Base-by-base conservation (phyloP, 306 rosid genomes). In the Styphnolobium japonicum region DNA sequence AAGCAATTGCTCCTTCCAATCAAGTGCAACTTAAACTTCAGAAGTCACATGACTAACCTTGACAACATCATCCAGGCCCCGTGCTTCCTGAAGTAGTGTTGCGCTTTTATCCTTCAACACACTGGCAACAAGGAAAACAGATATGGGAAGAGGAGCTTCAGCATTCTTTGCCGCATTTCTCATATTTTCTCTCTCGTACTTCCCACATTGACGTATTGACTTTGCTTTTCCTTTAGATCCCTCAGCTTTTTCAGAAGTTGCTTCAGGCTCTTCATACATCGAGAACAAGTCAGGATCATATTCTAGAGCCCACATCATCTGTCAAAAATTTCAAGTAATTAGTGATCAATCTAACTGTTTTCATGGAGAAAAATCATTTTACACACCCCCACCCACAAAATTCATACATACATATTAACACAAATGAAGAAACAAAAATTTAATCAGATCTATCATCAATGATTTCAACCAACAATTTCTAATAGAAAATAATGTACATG, bases 251-350 rank as follows among this genome's bases (percentile, higher is more conserved):
- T 88, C 95, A 61, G 61, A 71, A 55, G 63, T 76, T 19, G 77
- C 43, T 16, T 90, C 87, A 27, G 87, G 84, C 0, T 91, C 97
- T 86, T 96, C 96, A 7, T 96, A 96, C 66, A 89, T 5, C 43
- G 43, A 61, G 74, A 66, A 93, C 73, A 90, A 53, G 62, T 89
- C 92, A 0, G 99, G 99, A 78, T 96, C 99, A 19, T 90, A 95
- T 77, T 95, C 98, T 16, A 95, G 86, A 21, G 99, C 98, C 99
- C 98, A 95, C 99, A 95, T 96, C 98, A 96, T 96, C 99, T 96
- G 90, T 82, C 49, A 57, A 80, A 73, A 9, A 43, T 23, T 52
- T 71, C 39, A 84, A 49, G 15, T 56, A 49, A 79, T 29, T 62
- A 73, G 55, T 42, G 4, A 61, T 42, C 29, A 77, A n/a, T 51